phyloP scores from a whole-genome alignment of 129 eudicot genomes.

The Tagetes erecta region DNA sequence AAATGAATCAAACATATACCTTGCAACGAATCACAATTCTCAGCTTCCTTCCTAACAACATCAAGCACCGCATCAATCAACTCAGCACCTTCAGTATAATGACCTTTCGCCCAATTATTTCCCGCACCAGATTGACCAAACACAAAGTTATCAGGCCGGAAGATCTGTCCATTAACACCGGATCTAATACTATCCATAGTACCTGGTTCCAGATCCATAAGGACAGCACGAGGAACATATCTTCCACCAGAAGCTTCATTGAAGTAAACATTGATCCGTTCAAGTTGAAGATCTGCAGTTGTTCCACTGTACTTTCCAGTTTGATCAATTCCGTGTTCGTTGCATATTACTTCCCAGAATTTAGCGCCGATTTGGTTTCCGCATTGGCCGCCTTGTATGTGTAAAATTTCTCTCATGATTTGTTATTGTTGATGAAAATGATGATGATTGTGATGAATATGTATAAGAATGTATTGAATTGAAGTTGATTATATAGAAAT shows the following conservation, averaged over 20 bases:
- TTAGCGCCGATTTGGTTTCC: conserved; percentile 92
- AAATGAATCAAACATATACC: conserved; percentile 41
- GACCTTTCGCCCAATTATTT: conserved; percentile 92
- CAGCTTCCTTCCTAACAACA: conserved; percentile 93
- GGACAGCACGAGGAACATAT: conserved; percentile 88
- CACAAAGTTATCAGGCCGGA: conserved; percentile 87
- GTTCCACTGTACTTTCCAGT: conserved; percentile 59
- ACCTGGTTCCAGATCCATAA: conserved; percentile 97
- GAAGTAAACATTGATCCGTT: conserved; percentile 81
- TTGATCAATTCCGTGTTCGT: conserved; percentile 77
- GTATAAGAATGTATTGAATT: background rate
- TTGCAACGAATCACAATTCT: conserved; percentile 84
- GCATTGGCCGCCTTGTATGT: conserved; percentile 96
- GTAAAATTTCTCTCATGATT: conserved; percentile 82
- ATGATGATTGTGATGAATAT: background rate
- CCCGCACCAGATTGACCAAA: conserved; percentile 93
- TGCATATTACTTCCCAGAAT: conserved; percentile 87
- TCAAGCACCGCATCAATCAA: conserved; percentile 84
- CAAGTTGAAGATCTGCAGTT: conserved; percentile 56
- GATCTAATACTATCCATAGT: conserved; percentile 96
- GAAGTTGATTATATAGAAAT: conserved; percentile 5
- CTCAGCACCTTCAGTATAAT: conserved; percentile 96
- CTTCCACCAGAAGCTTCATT: conserved; percentile 89
- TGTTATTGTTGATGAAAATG: background rate
- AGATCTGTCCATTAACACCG: conserved; percentile 79